These are phyloP conservation scores for Coemansia asiatica DNA, from an alignment of 192 early-diverging fungal genomes.

Conservation along the genomic window DNA sequence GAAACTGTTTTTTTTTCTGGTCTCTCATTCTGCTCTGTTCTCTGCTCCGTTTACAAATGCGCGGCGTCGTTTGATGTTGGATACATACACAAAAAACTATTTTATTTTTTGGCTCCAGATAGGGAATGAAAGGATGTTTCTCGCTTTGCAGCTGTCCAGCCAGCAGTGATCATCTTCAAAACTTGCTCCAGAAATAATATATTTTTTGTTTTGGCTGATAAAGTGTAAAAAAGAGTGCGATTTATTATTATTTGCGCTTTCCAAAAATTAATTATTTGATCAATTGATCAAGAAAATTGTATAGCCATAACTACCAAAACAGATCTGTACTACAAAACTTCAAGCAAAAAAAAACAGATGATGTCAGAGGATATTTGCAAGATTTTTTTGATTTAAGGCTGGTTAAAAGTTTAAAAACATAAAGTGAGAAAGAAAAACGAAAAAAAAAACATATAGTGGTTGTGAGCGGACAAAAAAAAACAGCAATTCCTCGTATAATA, in stretches of 20 bases:
- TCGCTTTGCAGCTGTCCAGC: neutral
- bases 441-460: neutral
- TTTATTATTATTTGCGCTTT: too few relatives aligned
- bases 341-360: neutral
- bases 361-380: conserved; percentile 7
- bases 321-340: too few relatives aligned
- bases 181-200: neutral
- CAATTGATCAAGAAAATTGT: conserved; percentile 29
- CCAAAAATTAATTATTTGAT: neutral
- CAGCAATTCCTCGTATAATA: neutral
- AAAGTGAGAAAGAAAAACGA: neutral
- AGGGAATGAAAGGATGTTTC: conserved; percentile 38
- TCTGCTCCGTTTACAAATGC: neutral
- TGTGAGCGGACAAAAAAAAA: neutral
- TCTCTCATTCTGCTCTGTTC: neutral
- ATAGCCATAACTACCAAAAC: too few relatives aligned
- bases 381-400: neutral
- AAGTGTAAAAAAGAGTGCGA: neutral
- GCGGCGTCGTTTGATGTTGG: neutral
- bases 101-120: conserved; percentile 37
- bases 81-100: conserved; percentile 44
- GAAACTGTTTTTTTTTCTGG: too few relatives aligned
- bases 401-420: conserved; percentile 3
- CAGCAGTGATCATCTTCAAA: conserved; percentile 11
- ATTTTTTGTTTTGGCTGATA: neutral